phyloP scores from a whole-genome alignment of 78 protist genomes.

The Dictyostelium discoideum region dicty_2.7 NC_007088.5:7541001-7541500 shows the following conservation, averaged over 20 bases:
- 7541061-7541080: conserved; percentile 93
- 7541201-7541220: conserved; percentile 97
- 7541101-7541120: conserved; percentile 97
- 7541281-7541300: conserved; percentile 94
- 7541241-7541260: conserved; percentile 99
- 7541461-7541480: not conserved
- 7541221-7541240: conserved; percentile 99
- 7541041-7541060: conserved; percentile 99
- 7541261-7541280: conserved; percentile 99
- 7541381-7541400: conserved; percentile 21
- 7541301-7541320: conserved; percentile 65
- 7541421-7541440: conserved; percentile 7
- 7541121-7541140: conserved; percentile 99
- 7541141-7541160: conserved; percentile 98
- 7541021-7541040: conserved; percentile 99
- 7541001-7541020: conserved; percentile 97
- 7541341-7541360: not conserved
- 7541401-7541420: conserved; percentile 1
- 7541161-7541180: conserved; percentile 94
- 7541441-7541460: not conserved
- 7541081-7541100: conserved; percentile 94
- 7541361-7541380: not conserved
- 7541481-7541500: not conserved
- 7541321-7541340: conserved; percentile 11
- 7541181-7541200: conserved; percentile 94